A percentile compares a stretch with the other conserved stretches of the same genome.
Evolutionary conservation across 1,284 basidiomycete genomes (phyloP).

Genomic region (Cutaneotrichosporon daszewskae): DNA sequence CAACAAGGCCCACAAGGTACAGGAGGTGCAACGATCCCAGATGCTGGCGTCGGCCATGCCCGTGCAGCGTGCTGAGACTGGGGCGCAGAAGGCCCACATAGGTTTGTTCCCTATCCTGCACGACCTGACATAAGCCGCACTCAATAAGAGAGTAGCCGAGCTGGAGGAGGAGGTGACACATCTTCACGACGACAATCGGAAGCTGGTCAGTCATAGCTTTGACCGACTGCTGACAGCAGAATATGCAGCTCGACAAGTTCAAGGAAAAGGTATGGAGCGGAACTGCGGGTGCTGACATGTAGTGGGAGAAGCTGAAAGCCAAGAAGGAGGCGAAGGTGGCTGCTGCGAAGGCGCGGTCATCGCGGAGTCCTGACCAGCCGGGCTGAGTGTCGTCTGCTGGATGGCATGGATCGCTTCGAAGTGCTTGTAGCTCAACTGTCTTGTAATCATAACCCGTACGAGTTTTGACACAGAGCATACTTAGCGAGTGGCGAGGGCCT

Average conservation of each 20-base stretch:
- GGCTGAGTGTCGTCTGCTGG: too few relatives aligned
- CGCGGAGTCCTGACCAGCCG: too few relatives aligned
- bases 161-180: conserved; percentile 65
- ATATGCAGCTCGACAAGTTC: conserved; percentile 74
- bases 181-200: conserved; percentile 30
- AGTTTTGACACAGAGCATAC: too few relatives aligned
- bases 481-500: too few relatives aligned
- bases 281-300: conserved; percentile 21
- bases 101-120: background rate
- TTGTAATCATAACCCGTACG: too few relatives aligned
- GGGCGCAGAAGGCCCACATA: background rate
- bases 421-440: too few relatives aligned
- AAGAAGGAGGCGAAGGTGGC: conserved; percentile 71
- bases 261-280: conserved; percentile 50
- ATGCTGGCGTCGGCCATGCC: conserved; percentile 23
- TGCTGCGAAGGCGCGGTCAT: conserved; percentile 10
- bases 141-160: conserved; percentile 53
- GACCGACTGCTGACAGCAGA: conserved; percentile 50
- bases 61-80: background rate
- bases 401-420: too few relatives aligned
- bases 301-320: conserved; percentile 81
- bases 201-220: conserved; percentile 22
- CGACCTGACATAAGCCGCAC: conserved; percentile 3
- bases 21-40: conserved; percentile 34
- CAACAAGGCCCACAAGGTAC: conserved; percentile 23